These are phyloP conservation scores for Xylaria scruposa DNA, from an alignment of 495 filamentous ascomycete species.

Conservation along the genomic window DNA sequence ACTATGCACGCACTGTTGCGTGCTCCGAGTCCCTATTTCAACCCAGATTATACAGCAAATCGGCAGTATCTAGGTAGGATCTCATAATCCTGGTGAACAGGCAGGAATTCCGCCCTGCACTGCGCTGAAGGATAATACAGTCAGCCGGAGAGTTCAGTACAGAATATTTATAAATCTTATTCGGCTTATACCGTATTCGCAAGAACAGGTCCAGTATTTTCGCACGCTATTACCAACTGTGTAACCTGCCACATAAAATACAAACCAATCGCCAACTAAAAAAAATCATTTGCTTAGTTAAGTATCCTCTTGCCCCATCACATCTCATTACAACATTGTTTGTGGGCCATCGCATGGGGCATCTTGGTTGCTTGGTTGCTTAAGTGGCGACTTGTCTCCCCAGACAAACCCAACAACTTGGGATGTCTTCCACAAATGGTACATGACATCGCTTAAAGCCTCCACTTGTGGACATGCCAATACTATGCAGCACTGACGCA, in stretches of 20 bases:
- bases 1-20: background rate
- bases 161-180: background rate
- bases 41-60: background rate
- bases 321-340: background rate
- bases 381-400: background rate
- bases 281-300: background rate
- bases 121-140: background rate
- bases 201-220: background rate
- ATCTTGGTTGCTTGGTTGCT: conserved; percentile 8
- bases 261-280: background rate
- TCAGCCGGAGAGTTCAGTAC: conserved; percentile 1
- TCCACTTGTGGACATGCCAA: background rate
- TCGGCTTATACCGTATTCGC: conserved; percentile 13
- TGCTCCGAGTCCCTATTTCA: background rate
- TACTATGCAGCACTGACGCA: background rate
- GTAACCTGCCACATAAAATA: background rate
- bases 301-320: conserved; percentile 1
- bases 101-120: background rate
- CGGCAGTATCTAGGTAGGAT: background rate
- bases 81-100: background rate
- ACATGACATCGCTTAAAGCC: background rate
- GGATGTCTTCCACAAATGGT: background rate
- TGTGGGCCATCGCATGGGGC: background rate
- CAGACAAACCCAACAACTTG: conserved; percentile 5
- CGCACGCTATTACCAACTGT: background rate